Evolutionary conservation across 768 basidiomycete genomes (phyloP).

Genomic region (Tephrocybe sp.): DNA sequence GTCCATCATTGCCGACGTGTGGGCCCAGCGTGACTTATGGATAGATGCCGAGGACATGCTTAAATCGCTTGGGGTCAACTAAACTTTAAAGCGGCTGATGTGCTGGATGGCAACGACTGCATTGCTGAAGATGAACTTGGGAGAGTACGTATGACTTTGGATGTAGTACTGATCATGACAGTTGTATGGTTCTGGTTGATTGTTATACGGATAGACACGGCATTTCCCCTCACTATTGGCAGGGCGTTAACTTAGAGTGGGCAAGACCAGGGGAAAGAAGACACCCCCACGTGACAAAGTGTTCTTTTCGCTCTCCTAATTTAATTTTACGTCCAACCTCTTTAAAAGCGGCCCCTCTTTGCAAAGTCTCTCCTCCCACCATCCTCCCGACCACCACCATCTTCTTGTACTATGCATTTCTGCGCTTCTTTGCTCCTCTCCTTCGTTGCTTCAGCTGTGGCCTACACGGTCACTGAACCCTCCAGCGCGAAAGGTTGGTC

Average conservation of each 20-base stretch:
- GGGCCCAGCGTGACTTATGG: constrained; percentile 86
- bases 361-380: constrained; percentile 4
- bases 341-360: constrained; percentile 21
- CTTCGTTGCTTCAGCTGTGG: constrained; percentile 54
- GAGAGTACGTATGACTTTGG: no score
- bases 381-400: background rate
- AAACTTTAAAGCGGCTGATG: background rate
- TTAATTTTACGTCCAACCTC: background rate
- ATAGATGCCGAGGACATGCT: constrained; percentile 65
- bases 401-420: constrained; percentile 38
- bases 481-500: constrained; percentile 52
- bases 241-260: background rate
- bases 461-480: constrained; percentile 63
- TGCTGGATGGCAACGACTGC: no score
- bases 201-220: background rate
- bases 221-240: background rate
- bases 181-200: background rate
- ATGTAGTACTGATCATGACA: no score
- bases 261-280: constrained; percentile 8
- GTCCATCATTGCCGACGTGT: constrained; percentile 59
- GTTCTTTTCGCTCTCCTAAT: constrained; percentile 6
- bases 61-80: constrained; percentile 17
- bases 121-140: no score
- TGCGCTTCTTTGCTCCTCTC: constrained; percentile 43
- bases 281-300: constrained; percentile 17